phyloP scores from a whole-genome alignment of 2,329 filamentous ascomycete species.

The Beauveria australis region DNA sequence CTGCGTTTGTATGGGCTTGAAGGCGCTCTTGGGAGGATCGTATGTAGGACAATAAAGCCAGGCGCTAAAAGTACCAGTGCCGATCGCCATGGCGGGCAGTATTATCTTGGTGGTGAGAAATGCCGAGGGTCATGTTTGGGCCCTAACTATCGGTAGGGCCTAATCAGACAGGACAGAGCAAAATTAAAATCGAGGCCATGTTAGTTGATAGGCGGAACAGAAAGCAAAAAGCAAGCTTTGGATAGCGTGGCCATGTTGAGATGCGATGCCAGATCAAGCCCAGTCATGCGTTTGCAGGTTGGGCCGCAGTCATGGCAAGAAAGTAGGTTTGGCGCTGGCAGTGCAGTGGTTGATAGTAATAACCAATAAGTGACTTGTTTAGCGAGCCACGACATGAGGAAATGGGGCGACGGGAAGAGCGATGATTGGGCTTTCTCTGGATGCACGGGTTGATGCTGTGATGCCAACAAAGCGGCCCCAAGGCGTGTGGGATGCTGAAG shows the following conservation, averaged over 20 bases:
- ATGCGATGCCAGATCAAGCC: conserved; percentile 1
- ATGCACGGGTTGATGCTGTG: background rate
- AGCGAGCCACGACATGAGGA: background rate
- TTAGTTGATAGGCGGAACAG: background rate
- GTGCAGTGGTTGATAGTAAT: background rate
- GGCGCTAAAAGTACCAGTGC: background rate
- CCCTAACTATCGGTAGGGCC: background rate
- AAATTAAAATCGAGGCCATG: background rate
- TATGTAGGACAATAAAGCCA: background rate
- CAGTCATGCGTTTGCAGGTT: background rate
- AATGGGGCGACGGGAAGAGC: background rate
- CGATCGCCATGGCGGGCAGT: background rate
- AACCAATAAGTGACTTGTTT: background rate
- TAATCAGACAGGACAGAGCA: background rate
- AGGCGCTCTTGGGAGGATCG: too few species aligned
- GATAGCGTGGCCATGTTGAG: background rate
- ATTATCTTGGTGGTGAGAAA: background rate
- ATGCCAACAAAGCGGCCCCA: background rate
- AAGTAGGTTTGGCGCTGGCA: background rate
- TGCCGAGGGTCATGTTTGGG: background rate
- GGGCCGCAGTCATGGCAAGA: background rate
- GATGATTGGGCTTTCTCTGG: background rate
- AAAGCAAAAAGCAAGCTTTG: background rate
- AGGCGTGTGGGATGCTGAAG: background rate
- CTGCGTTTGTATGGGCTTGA: too few species aligned